These are phyloP conservation scores for Atkinsonella texensis DNA, from an alignment of 2,329 filamentous ascomycete species.

Conservation along the genomic window DNA sequence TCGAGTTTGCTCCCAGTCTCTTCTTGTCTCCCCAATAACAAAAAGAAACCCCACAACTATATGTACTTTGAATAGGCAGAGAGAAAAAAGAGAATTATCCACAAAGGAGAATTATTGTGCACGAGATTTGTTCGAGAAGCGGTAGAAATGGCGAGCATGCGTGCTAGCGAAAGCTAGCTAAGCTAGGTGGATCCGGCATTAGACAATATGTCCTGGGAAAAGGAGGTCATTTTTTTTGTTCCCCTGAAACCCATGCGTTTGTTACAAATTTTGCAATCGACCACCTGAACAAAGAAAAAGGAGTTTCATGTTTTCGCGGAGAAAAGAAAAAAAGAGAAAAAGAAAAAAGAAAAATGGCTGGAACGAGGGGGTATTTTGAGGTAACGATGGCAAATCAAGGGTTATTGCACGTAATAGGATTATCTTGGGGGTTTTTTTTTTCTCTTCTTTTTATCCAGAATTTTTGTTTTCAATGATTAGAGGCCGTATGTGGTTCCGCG, in stretches of 20 bases:
- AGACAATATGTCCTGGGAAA: background rate
- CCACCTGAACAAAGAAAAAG: background rate
- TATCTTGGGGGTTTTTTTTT: no score
- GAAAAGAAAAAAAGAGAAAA: no score
- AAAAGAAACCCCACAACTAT: background rate
- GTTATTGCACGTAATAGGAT: no score
- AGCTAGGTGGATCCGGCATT: background rate
- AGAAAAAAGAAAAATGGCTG: background rate
- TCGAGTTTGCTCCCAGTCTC: background rate
- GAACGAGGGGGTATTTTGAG: background rate
- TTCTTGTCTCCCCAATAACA: no score
- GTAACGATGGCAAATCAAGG: no score
- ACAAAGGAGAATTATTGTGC: background rate
- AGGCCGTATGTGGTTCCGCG: slow-evolving; percentile 20
- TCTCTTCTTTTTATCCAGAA: background rate
- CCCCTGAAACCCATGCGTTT: background rate
- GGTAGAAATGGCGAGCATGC: background rate
- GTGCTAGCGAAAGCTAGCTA: no score
- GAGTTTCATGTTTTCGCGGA: background rate
- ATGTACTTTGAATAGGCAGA: background rate
- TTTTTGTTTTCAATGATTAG: slow-evolving; percentile 10
- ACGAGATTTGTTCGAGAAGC: background rate
- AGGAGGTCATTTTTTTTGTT: no score
- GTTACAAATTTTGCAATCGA: background rate
- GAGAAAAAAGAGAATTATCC: no score